These are phyloP conservation scores for Funneliformis geosporum DNA, from an alignment of 192 early-diverging fungal genomes.

Conservation along the genomic window DNA sequence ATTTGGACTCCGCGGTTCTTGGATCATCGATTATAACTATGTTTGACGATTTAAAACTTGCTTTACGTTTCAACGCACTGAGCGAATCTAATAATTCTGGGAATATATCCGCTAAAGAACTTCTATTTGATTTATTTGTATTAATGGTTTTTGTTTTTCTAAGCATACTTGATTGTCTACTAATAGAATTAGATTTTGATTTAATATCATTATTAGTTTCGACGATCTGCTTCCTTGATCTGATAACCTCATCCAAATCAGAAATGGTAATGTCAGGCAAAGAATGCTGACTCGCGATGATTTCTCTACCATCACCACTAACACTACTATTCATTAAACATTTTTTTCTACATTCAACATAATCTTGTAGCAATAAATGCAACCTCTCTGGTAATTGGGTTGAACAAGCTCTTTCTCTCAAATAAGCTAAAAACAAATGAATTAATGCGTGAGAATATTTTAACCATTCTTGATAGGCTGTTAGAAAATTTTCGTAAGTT, in stretches of 20 bases:
- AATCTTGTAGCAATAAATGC: conserved; percentile 16
- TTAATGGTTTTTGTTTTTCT: background rate
- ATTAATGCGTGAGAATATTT: conserved; percentile 27
- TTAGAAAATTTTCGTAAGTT: conserved; percentile 13
- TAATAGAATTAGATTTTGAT: background rate
- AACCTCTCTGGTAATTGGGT: conserved; percentile 3
- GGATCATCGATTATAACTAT: conserved; percentile 14
- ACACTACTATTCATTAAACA: background rate
- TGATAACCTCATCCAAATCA: background rate
- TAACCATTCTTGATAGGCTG: conserved; percentile 27
- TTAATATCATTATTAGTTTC: background rate
- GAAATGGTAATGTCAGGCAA: background rate
- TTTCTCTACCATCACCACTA: background rate
- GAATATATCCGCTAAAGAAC: conserved; percentile 3
- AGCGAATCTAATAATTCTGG: conserved; percentile 9
- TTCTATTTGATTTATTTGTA: background rate
- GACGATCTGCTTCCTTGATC: background rate
- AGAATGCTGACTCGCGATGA: background rate
- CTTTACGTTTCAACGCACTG: background rate
- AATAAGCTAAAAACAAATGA: conserved; percentile 29
- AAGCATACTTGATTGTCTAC: background rate
- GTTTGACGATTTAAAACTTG: background rate
- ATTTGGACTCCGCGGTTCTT: background rate
- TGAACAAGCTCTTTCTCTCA: conserved; percentile 3
- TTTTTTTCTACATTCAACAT: conserved; percentile 17